Evolutionary conservation across 305 asterid species (phyloP), one percentile per base, ranked within the genome.

Genomic region (Plantago rigida): DNA sequence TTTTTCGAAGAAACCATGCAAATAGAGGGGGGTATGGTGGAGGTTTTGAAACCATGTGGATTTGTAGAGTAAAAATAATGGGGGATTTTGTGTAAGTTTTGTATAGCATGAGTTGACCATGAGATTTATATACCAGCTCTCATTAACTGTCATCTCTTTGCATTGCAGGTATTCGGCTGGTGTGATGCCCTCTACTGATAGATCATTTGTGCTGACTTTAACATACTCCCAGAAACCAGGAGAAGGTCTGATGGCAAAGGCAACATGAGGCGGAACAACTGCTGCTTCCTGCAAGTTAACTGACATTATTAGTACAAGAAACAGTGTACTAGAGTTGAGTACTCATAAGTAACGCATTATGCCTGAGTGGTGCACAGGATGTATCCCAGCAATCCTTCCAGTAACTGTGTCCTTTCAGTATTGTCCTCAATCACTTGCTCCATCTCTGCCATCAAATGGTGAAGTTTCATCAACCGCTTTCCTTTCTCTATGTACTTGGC

Each of bases 191-290:
- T 87, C 95, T 4, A 82, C 96, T 3, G 96, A 79, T 51, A 91
- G 85, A 67, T 91, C 96, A 69, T 74, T 76, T 2, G 89, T 87
- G 59, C 77, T 69, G 17, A 91, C 96, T 75, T 81, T 91, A 46
- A 91, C 87, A 9, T 77, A 81, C 79, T 87, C 97, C 97, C 97
- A 91, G 48, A 77, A 77, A 36, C 97, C 97, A 0, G 97, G 96
- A 62, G 86, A 80, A 2, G 93, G 94, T 66, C 97, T 75, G 17
- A 83, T 51, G 7, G 95, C 84, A 34, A 91, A 87, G 39, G 88
- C 92, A 22, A 91, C 79, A 52, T 69, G 12, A 4, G 96, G 97
- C 73, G 97, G 97, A 60, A 91, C 82, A 51, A 85, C 87, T 5
- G 87, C 88, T 54, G 97, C 97, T 77, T 91, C 97, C 97, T 90